A percentile compares a stretch with the other conserved stretches of the same genome.
Evolutionary conservation across 176 grass and related monocot genomes (phyloP).

Genomic region (Oryza glaberrima): DNA sequence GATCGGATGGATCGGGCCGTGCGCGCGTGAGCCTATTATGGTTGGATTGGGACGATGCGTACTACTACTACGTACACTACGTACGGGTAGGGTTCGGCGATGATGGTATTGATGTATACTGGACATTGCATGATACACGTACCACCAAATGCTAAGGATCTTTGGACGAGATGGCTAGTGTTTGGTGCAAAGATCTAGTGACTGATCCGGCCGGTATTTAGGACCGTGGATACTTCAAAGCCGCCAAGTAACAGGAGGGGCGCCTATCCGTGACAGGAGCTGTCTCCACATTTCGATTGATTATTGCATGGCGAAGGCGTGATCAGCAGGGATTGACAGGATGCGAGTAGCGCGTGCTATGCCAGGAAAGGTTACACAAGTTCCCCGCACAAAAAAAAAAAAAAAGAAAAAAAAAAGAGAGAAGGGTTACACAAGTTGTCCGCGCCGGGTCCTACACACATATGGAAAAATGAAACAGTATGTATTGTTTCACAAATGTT

Average conservation of each 20-base stretch:
- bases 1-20: slow-evolving; percentile 13
- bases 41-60: neutral
- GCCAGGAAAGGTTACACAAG: neutral
- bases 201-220: slow-evolving; percentile 11
- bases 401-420: no score
- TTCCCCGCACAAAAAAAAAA: no score
- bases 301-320: neutral
- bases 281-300: neutral
- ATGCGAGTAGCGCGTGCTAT: neutral
- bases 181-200: slow-evolving; percentile 1
- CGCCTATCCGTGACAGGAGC: neutral
- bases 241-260: neutral
- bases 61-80: neutral
- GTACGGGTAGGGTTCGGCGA: slow-evolving; percentile 4
- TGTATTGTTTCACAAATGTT: no score
- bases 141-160: neutral
- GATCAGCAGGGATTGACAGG: neutral
- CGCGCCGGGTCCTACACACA: no score
- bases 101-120: slow-evolving; percentile 11
- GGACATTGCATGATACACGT: neutral
- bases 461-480: no score
- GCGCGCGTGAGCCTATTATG: neutral
- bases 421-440: neutral
- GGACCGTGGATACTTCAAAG: slow-evolving; percentile 7
- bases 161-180: neutral